These are phyloP conservation scores for Tulasnella sp. DNA, from an alignment of 768 basidiomycete species.

Conservation along the genomic window DNA sequence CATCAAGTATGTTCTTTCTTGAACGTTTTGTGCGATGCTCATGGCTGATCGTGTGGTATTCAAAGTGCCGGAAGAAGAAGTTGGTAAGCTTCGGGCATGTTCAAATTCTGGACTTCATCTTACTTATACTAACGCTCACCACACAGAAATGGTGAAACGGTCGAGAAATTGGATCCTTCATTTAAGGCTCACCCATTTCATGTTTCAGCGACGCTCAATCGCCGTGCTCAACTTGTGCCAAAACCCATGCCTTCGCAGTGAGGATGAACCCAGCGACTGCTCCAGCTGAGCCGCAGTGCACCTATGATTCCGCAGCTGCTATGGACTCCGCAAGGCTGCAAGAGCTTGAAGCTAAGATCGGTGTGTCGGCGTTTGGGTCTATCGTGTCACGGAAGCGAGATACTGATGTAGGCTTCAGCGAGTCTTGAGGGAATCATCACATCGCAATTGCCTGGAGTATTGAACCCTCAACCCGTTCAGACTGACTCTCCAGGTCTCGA, in stretches of 20 bases:
- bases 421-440: neutral
- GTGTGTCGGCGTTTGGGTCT: neutral
- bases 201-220: constrained; percentile 13
- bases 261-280: constrained; percentile 11
- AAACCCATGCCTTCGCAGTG: constrained; percentile 12
- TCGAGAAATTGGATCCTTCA: neutral
- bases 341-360: constrained; percentile 11
- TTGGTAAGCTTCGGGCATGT: constrained; percentile 8
- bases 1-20: constrained; percentile 4
- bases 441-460: neutral
- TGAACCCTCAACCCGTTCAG: too few species aligned
- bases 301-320: constrained; percentile 1
- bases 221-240: constrained; percentile 10
- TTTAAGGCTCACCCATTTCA: neutral
- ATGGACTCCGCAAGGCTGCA: constrained; percentile 2
- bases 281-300: neutral
- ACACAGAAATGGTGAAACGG: constrained; percentile 11
- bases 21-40: neutral
- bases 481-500: too few species aligned
- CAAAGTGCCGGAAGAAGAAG: constrained; percentile 15
- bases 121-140: neutral
- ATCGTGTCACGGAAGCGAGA: neutral
- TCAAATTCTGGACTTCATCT: neutral
- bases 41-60: neutral
- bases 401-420: neutral